Percentiles rank a stretch among this genome's conserved stretches.
Evolutionary conservation across 2,329 filamentous ascomycete species (phyloP).

Genomic region (Paecilomyces dactylethromorphus): DNA sequence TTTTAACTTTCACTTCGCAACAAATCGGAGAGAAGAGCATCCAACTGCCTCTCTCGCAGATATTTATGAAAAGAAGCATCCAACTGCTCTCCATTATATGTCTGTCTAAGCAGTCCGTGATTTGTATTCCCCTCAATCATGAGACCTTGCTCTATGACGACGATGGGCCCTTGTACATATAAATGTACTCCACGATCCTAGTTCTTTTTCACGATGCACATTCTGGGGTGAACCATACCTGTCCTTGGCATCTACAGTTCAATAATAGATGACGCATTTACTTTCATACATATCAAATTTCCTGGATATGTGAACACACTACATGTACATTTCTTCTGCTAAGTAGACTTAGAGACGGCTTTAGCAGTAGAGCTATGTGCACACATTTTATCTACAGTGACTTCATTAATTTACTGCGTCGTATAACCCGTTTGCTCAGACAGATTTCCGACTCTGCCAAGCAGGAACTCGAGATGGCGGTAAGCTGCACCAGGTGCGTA

Average conservation of each 20-base stretch:
- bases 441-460: conserved; percentile 61
- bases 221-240: neutral
- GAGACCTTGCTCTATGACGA: neutral
- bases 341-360: neutral
- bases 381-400: neutral
- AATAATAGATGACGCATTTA: neutral
- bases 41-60: conserved; percentile 34
- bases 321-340: neutral
- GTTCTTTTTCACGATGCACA: neutral
- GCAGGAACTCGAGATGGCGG: conserved; percentile 67
- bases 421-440: neutral
- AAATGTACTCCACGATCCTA: neutral
- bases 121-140: neutral
- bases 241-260: neutral
- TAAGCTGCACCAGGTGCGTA: conserved; percentile 65
- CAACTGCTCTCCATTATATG: conserved; percentile 33
- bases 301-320: neutral
- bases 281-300: neutral
- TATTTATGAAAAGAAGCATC: conserved; percentile 34
- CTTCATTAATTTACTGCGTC: neutral
- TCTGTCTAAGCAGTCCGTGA: neutral
- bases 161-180: neutral
- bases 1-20: conserved; percentile 4
- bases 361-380: neutral
- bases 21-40: conserved; percentile 35